phyloP scores from a whole-genome alignment of 768 basidiomycete genomes.

The Leccinum subgranulosum region DNA sequence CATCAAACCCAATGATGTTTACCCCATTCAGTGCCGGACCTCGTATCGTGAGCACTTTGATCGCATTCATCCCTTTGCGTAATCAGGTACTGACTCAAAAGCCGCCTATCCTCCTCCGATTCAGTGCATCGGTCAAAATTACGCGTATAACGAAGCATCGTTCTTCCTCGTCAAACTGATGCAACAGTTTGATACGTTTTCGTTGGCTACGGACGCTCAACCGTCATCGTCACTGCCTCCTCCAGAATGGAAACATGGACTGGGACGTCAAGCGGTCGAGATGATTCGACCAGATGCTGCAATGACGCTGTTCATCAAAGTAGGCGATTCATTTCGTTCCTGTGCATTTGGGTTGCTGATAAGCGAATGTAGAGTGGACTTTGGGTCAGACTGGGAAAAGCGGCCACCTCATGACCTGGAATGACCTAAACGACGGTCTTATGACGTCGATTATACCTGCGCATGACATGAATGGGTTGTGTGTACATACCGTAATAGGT shows the following conservation, averaged over 20 bases:
- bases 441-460: not conserved
- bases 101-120: slow-evolving; percentile 11
- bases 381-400: slow-evolving; percentile 50
- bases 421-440: not conserved
- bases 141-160: slow-evolving; percentile 74
- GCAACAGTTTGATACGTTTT: slow-evolving; percentile 60
- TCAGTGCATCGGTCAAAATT: slow-evolving; percentile 71
- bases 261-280: slow-evolving; percentile 52
- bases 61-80: not conserved
- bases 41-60: slow-evolving; percentile 38
- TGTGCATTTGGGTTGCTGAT: slow-evolving; percentile 7
- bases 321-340: slow-evolving; percentile 26
- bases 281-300: slow-evolving; percentile 60
- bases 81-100: slow-evolving; percentile 7
- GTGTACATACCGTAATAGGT: not conserved
- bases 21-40: slow-evolving; percentile 75
- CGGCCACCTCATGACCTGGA: slow-evolving; percentile 10
- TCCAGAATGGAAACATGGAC: slow-evolving; percentile 44
- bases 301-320: slow-evolving; percentile 66
- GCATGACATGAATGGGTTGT: not conserved
- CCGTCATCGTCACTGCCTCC: slow-evolving; percentile 63
- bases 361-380: slow-evolving; percentile 45
- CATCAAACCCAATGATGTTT: slow-evolving; percentile 64
- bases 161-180: slow-evolving; percentile 67
- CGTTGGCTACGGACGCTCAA: slow-evolving; percentile 58